Evolutionary conservation across 176 grass and related monocot species (phyloP).

Genomic region (Miscanthus lutarioriparius): DNA sequence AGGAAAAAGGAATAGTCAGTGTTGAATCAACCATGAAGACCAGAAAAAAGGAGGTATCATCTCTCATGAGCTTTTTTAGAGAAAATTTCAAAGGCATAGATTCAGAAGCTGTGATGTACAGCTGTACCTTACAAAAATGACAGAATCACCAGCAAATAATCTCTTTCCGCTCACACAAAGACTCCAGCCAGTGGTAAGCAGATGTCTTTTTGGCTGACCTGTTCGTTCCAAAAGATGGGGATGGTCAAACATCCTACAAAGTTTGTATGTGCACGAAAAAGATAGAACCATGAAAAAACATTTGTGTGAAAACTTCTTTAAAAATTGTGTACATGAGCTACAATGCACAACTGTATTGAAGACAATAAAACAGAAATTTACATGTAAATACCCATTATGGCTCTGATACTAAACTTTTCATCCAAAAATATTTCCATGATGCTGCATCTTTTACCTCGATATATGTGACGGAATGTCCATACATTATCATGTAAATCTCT

Average conservation of each 20-base stretch:
- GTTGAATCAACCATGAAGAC: not conserved
- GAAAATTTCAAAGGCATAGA: conserved; percentile 5
- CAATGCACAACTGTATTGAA: not conserved
- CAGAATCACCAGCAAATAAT: conserved; percentile 68
- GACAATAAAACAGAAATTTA: not conserved
- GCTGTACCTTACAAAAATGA: conserved; percentile 65
- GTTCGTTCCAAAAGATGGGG: not conserved
- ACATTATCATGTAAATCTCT: conserved; percentile 68
- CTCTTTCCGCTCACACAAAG: conserved; percentile 74
- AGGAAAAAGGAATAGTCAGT: conserved; percentile 12
- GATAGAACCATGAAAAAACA: not conserved
- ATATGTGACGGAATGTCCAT: conserved; percentile 79
- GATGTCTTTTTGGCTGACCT: conserved; percentile 74
- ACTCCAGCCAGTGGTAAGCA: conserved; percentile 82
- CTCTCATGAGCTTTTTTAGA: not conserved
- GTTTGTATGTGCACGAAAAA: not conserved
- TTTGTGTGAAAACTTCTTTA: not conserved
- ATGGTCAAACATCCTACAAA: conserved; percentile 15
- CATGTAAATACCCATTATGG: not conserved
- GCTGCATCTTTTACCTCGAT: conserved; percentile 44
- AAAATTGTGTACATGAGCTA: not conserved
- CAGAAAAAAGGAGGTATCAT: not conserved
- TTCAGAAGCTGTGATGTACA: not conserved
- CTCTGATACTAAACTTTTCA: not conserved
- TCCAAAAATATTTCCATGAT: not conserved